Conservation (phyloP, 139 green algal genomes). For the Ulvella scutata region DNA sequence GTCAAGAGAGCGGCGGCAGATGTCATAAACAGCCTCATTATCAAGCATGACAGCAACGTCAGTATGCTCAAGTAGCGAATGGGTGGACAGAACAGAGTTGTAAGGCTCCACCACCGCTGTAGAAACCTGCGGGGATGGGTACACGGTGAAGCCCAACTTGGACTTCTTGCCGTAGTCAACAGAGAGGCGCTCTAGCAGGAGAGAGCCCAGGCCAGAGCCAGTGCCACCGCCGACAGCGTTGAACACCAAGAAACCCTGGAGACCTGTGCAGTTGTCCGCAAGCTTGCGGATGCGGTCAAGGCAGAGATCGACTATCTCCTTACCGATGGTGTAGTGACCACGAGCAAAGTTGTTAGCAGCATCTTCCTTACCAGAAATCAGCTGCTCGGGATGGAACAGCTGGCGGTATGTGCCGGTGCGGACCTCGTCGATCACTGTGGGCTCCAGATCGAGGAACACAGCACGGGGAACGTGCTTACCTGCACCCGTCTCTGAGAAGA, state of each 20-base stretch:
- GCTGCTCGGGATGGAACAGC: constrained; percentile 97
- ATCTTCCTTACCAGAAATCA: constrained; percentile 94
- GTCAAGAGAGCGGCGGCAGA: constrained; percentile 89
- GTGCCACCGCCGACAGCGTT: constrained; percentile 90
- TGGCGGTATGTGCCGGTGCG: constrained; percentile 90
- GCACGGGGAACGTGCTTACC: constrained; percentile 83
- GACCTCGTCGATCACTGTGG: constrained; percentile 92
- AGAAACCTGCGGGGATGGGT: constrained; percentile 85
- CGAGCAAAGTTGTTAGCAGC: constrained; percentile 76
- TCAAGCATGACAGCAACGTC: constrained; percentile 94
- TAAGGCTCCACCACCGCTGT: constrained; percentile 93
- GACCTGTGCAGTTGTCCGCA: constrained; percentile 91
- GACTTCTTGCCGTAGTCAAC: constrained; percentile 99
- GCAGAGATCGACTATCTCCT: constrained; percentile 91
- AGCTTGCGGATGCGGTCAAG: constrained; percentile 94
- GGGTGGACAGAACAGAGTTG: constrained; percentile 93
- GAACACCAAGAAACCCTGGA: constrained; percentile 96
- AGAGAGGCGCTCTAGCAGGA: constrained; percentile 91
- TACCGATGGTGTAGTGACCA: constrained; percentile 86
- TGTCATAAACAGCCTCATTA: constrained; percentile 96
- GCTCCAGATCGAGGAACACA: constrained; percentile 93
- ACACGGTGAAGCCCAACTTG: constrained; percentile 97
- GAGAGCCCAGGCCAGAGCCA: constrained; percentile 86
- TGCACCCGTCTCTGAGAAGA: constrained; percentile 90
- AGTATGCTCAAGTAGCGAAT: constrained; percentile 95